These are phyloP conservation scores for Fusarium mundagurra DNA, from an alignment of 2,329 filamentous ascomycete genomes.

Conservation along the genomic window DNA sequence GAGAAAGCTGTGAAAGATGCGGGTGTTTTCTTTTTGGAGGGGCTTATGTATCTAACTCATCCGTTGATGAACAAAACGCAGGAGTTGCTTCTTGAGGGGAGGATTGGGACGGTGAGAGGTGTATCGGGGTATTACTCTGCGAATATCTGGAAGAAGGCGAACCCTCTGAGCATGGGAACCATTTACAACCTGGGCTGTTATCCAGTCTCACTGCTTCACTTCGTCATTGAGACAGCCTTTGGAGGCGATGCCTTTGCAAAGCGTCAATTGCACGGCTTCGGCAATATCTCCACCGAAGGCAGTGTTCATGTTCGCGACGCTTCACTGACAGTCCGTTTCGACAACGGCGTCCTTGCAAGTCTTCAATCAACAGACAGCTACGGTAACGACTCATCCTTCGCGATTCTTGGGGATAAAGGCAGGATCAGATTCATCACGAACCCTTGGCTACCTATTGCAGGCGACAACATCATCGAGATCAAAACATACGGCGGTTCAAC, in stretches of 20 bases:
- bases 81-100: not conserved
- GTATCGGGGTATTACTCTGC: slow-evolving; percentile 10
- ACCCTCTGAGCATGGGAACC: slow-evolving; percentile 7
- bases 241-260: not conserved
- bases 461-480: slow-evolving; percentile 9
- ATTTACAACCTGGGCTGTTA: slow-evolving; percentile 8
- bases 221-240: not conserved
- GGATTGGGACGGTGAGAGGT: not conserved
- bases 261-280: not conserved
- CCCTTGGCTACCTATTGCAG: not conserved
- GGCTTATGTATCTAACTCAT: slow-evolving; percentile 1
- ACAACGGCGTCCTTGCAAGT: not conserved
- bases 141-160: slow-evolving; percentile 16
- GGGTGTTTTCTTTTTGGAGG: slow-evolving; percentile 3
- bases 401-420: not conserved
- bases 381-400: slow-evolving; percentile 1
- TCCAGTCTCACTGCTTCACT: not conserved
- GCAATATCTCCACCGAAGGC: not conserved
- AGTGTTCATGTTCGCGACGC: slow-evolving; percentile 11
- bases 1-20: not conserved
- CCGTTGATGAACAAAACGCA: slow-evolving; percentile 5
- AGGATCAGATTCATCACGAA: slow-evolving; percentile 4
- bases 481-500: not conserved
- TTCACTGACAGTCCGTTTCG: slow-evolving; percentile 2
- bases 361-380: slow-evolving; percentile 14